Conservation (phyloP, 805 yeast genomes). For the Kodamaea kaohsiungensis region DNA sequence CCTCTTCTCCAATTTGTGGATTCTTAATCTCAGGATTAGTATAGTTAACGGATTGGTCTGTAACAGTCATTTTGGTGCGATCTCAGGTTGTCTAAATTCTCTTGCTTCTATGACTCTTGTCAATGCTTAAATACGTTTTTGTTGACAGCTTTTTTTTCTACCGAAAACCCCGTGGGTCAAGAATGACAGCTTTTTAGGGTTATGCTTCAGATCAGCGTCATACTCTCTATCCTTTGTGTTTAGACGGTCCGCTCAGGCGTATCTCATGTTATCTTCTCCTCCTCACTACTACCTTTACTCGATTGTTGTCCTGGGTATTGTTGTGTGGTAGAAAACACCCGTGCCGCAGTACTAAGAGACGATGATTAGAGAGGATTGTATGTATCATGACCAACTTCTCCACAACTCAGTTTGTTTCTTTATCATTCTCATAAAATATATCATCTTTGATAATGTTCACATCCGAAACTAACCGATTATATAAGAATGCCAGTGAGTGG, state of each 20-base stretch:
- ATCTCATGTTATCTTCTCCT: neutral
- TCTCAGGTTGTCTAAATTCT: neutral
- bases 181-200: neutral
- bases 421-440: conserved; percentile 19
- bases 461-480: conserved; percentile 22
- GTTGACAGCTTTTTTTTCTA: neutral
- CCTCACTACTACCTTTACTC: neutral
- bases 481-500: conserved; percentile 21
- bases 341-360: neutral
- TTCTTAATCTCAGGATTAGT: conserved; percentile 26
- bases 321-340: neutral
- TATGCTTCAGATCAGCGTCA: neutral
- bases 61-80: conserved; percentile 9
- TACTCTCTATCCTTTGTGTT: neutral
- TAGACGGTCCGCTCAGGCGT: neutral
- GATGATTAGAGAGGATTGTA: too few relatives aligned
- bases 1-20: conserved; percentile 17
- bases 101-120: neutral
- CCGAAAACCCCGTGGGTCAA: neutral
- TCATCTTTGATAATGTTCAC: conserved; percentile 21
- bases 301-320: neutral
- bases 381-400: neutral
- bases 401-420: neutral
- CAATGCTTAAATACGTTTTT: neutral
- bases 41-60: conserved; percentile 16